Base-by-base conservation (phyloP, 371 early-diverging fungal species). In the Dinochytrium kinnereticum region DNA sequence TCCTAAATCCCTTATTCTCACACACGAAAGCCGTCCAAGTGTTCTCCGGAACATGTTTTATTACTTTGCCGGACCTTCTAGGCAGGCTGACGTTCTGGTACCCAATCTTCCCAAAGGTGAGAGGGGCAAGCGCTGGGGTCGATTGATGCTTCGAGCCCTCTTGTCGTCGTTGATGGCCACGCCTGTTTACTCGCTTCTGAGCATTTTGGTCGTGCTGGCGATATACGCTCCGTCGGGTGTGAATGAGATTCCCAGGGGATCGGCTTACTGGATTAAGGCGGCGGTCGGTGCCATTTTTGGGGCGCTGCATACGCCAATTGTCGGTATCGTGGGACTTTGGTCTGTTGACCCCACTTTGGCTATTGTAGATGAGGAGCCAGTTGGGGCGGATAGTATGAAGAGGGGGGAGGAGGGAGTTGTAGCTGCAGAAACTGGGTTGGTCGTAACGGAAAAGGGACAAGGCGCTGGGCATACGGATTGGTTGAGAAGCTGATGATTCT, bases 1-100 rank as follows among this genome's bases (percentile, higher is more conserved):
- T n/a, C 66, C 66, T 19, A 30, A 15, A 5, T 40, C 17, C 44
- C n/a, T 66, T 21, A 38, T 66, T 44, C 10, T 30, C 28, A 2
- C 7, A 39, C 38, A 39, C 64, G 13, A 17, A 2, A 44, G 37
- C 61, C 10, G 2, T 2, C n/a, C 38, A 13, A n/a, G n/a, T n/a
- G n/a, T n/a, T n/a, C n/a, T n/a, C n/a, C 2, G 13, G n/a, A 66
- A 30, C 38, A 2, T 40, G 13, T 66, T 40, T 44, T 30, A 24
- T 5, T 66, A 28, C 24, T 66, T 66, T 33, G 15, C n/a, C n/a
- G 66, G 66, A 13, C 66, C 66, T 2, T 10, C 5, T 10, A 26
- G 17, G 13, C 66, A 66, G 44, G 38, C 66, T 21, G 66, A 66
- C 28, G 38, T 66, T 37, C 44, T 66, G 13, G 66, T 44, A 5